Evolutionary conservation across 2,329 filamentous ascomycete species (phyloP).

Genomic region (Botrytis cinerea): DNA sequence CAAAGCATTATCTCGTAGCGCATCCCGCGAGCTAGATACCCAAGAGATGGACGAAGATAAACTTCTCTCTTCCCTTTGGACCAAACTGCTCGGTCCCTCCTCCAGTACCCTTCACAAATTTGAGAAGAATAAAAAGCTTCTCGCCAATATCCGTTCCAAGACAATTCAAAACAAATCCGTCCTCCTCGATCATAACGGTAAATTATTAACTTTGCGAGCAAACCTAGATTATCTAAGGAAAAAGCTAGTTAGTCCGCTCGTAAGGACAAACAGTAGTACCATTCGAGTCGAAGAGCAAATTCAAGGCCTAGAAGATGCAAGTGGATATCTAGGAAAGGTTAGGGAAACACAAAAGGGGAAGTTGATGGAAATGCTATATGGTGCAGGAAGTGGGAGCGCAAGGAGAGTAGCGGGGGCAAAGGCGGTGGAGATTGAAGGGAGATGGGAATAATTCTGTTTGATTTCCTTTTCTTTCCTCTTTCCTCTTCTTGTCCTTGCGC

Average conservation of each 20-base stretch:
- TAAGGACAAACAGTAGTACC: conserved; percentile 68
- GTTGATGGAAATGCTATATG: conserved; percentile 78
- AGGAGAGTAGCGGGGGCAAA: conserved; percentile 26
- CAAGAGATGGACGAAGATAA: conserved; percentile 82
- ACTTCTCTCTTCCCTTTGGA: conserved; percentile 82
- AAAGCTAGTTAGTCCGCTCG: conserved; percentile 81
- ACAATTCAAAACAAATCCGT: conserved; percentile 87
- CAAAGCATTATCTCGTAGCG: conserved; percentile 80
- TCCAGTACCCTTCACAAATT: conserved; percentile 80
- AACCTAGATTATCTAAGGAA: conserved; percentile 82
- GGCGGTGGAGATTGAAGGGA: conserved; percentile 29
- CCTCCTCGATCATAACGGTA: conserved; percentile 82
- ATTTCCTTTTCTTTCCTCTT: conserved; percentile 7
- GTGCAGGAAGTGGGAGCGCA: conserved; percentile 38
- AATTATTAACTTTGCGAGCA: conserved; percentile 79
- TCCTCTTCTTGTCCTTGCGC: not conserved
- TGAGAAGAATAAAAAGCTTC: conserved; percentile 81
- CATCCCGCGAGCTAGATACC: conserved; percentile 77
- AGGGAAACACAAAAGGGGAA: conserved; percentile 80
- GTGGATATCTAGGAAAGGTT: conserved; percentile 73
- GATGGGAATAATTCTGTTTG: conserved; percentile 27
- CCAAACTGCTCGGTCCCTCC: conserved; percentile 76
- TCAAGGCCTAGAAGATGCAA: conserved; percentile 75
- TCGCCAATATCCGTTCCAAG: conserved; percentile 75
- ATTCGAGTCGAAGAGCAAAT: conserved; percentile 85